phyloP scores from a whole-genome alignment of 768 basidiomycete genomes.

The Hygrocybe coccinea region DNA sequence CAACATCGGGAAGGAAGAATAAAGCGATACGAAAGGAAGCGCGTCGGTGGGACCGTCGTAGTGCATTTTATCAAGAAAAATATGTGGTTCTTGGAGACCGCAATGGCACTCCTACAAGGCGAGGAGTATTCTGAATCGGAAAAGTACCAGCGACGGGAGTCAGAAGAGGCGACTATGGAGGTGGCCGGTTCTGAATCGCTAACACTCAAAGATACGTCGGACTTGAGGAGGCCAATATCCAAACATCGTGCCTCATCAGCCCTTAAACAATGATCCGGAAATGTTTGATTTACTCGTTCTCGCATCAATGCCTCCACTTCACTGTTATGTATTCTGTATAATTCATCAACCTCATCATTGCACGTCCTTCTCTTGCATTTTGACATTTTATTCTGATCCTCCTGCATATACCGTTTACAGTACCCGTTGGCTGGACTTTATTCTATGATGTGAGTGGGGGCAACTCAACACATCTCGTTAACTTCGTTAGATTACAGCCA shows the following conservation, averaged over 20 bases:
- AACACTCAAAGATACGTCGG: not conserved
- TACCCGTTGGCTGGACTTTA: not conserved
- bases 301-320: not conserved
- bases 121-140: slow-evolving; percentile 61
- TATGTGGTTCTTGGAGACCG: slow-evolving; percentile 95
- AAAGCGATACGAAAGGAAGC: slow-evolving; percentile 58
- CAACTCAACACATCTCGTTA: too few relatives aligned
- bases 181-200: not conserved
- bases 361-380: not conserved
- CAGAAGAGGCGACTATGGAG: slow-evolving; percentile 19
- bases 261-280: not conserved
- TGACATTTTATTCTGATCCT: not conserved
- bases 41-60: slow-evolving; percentile 88
- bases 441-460: too few relatives aligned
- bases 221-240: not conserved
- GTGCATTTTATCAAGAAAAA: slow-evolving; percentile 98
- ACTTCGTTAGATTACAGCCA: too few relatives aligned
- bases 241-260: not conserved
- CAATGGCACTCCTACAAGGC: slow-evolving; percentile 79
- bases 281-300: not conserved
- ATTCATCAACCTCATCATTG: not conserved
- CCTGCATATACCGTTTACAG: not conserved
- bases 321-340: not conserved
- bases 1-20: slow-evolving; percentile 63
- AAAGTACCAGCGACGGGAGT: slow-evolving; percentile 29